Percentiles rank a stretch among this genome's conserved stretches.
Conservation (phyloP, 2,329 filamentous ascomycete genomes). For the Ceratocystis colombiana region DNA sequence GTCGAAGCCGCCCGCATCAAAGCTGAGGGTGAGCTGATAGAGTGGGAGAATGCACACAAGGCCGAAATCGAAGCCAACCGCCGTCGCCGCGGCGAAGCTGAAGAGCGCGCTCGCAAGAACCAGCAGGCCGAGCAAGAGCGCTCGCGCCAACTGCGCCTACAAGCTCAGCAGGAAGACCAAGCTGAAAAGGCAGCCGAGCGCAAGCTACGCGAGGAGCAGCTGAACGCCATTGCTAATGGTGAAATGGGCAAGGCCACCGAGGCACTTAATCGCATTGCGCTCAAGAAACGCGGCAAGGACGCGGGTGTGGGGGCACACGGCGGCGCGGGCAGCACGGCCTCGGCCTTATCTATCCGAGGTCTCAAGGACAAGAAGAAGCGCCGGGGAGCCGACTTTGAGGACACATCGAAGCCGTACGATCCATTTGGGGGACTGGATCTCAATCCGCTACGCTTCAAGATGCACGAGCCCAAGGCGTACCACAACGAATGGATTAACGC, state of each 20-base stretch:
- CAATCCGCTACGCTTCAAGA: slow-evolving; percentile 56
- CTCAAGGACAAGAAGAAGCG: slow-evolving; percentile 43
- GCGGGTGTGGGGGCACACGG: not conserved
- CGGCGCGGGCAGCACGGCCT: slow-evolving; percentile 25
- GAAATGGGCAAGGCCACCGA: slow-evolving; percentile 50
- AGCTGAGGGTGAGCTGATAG: slow-evolving; percentile 38
- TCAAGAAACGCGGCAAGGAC: slow-evolving; percentile 61
- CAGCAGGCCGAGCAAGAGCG: slow-evolving; percentile 59
- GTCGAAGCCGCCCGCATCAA: slow-evolving; percentile 50
- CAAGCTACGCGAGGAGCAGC: slow-evolving; percentile 56
- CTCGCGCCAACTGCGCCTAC: slow-evolving; percentile 45
- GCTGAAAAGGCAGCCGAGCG: slow-evolving; percentile 56
- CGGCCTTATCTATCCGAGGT: slow-evolving; percentile 61
- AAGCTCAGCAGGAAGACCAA: slow-evolving; percentile 57
- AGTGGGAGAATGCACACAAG: slow-evolving; percentile 65
- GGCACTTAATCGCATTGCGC: slow-evolving; percentile 50
- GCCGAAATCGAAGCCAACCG: slow-evolving; percentile 55
- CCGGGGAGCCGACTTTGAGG: slow-evolving; percentile 32
- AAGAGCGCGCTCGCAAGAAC: slow-evolving; percentile 44
- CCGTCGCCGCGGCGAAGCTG: slow-evolving; percentile 45
- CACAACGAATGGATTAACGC: slow-evolving; percentile 63
- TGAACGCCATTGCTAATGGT: slow-evolving; percentile 57
- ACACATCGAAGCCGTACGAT: slow-evolving; percentile 67
- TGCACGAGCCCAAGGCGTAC: slow-evolving; percentile 50
- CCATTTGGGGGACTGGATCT: slow-evolving; percentile 71